Conservation (phyloP, 2,329 filamentous ascomycete species). For the Penicillium brevicompactum region DNA sequence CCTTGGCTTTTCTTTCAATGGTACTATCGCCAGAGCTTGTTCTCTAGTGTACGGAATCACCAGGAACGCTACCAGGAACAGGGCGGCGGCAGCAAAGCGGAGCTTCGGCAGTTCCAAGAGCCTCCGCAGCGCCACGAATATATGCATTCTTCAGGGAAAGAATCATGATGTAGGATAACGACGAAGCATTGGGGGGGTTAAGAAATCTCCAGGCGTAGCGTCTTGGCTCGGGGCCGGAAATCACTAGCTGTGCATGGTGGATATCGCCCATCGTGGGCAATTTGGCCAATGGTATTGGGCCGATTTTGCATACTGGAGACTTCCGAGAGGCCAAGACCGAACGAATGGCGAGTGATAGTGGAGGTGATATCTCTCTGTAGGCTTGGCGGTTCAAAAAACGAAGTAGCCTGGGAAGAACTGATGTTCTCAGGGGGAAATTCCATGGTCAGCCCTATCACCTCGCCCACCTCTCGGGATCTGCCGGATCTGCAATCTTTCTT, state of each 20-base stretch:
- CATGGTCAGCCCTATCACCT: background rate
- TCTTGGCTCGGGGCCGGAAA: constrained; percentile 5
- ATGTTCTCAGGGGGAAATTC: no score
- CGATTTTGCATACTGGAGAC: background rate
- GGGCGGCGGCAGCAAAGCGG: background rate
- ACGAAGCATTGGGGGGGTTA: background rate
- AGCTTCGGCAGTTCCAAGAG: background rate
- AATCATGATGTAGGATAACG: background rate
- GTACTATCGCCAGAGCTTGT: constrained; percentile 1
- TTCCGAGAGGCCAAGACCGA: background rate
- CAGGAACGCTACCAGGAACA: background rate
- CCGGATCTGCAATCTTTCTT: background rate
- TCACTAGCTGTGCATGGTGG: background rate
- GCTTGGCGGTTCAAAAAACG: background rate
- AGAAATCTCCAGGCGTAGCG: background rate
- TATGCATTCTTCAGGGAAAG: background rate
- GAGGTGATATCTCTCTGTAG: background rate
- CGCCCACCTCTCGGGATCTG: background rate
- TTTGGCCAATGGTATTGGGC: constrained; percentile 1
- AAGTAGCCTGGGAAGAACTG: background rate
- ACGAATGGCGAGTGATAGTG: background rate
- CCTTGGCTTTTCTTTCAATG: background rate
- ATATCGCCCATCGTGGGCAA: background rate
- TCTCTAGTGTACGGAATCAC: constrained; percentile 3
- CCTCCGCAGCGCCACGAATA: background rate